Conservation (phyloP, 2,329 filamentous ascomycete genomes). For the Monilinia fructicola region DNA sequence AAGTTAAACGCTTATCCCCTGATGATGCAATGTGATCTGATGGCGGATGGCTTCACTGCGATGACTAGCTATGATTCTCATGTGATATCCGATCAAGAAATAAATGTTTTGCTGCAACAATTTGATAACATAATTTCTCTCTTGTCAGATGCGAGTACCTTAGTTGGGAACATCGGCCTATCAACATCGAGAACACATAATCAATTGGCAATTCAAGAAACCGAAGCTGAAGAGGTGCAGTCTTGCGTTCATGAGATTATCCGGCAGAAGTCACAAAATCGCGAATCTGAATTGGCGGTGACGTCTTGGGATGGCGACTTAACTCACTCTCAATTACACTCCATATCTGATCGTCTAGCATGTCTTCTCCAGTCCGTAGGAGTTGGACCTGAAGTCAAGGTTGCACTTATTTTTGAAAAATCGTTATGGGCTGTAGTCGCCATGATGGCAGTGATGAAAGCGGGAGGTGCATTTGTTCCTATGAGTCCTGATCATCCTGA, state of each 20-base stretch:
- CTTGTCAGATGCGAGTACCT: background rate
- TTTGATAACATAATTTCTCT: constrained; percentile 21
- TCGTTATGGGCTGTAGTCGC: constrained; percentile 34
- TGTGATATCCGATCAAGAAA: constrained; percentile 20
- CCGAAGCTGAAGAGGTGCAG: constrained; percentile 12
- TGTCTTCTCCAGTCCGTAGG: constrained; percentile 27
- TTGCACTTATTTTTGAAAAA: constrained; percentile 33
- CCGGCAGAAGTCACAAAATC: background rate
- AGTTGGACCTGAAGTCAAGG: constrained; percentile 26
- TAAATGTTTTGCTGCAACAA: constrained; percentile 24
- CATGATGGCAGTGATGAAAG: constrained; percentile 36
- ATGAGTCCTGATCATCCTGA: constrained; percentile 32
- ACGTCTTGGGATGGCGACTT: constrained; percentile 32
- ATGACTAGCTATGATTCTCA: constrained; percentile 24
- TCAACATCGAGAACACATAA: background rate
- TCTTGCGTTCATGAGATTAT: constrained; percentile 32
- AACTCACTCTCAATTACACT: constrained; percentile 33
- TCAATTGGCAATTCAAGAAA: constrained; percentile 1
- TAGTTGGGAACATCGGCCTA: constrained; percentile 29
- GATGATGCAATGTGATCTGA: constrained; percentile 24
- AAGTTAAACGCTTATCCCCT: constrained; percentile 30
- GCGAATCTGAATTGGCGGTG: background rate
- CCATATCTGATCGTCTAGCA: constrained; percentile 30
- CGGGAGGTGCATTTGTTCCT: constrained; percentile 37
- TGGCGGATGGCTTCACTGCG: constrained; percentile 22